Evolutionary conservation across 352 stramenopile species (phyloP).

Genomic region (Pythium coloratum): DNA sequence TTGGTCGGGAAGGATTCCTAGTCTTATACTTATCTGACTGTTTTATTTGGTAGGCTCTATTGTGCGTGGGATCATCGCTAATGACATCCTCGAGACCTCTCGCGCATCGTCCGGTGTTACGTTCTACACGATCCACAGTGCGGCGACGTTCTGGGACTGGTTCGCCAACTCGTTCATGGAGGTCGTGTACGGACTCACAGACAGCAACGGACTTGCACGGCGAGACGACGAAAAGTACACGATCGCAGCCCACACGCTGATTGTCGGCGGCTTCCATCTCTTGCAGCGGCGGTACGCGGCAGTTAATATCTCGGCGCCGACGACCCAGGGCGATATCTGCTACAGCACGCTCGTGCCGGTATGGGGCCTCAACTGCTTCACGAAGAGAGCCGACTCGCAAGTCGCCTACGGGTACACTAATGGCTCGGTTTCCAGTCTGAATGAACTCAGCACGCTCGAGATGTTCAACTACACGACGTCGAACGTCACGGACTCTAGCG

Average conservation of each 20-base stretch:
- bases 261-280: constrained; percentile 69
- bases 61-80: constrained; percentile 57
- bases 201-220: constrained; percentile 26
- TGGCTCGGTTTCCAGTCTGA: constrained; percentile 30
- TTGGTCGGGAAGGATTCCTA: not conserved
- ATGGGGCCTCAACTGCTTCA: constrained; percentile 43
- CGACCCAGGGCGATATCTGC: constrained; percentile 41
- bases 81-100: constrained; percentile 46
- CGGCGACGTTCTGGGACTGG: constrained; percentile 56
- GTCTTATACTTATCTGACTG: not conserved
- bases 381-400: constrained; percentile 31
- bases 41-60: constrained; percentile 37
- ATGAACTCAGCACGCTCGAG: constrained; percentile 37
- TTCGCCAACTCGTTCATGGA: constrained; percentile 59
- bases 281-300: constrained; percentile 47
- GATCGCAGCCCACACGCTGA: constrained; percentile 58
- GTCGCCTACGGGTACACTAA: constrained; percentile 41
- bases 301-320: constrained; percentile 44
- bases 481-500: constrained; percentile 35
- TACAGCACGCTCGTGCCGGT: constrained; percentile 47
- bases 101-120: constrained; percentile 34
- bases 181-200: constrained; percentile 41
- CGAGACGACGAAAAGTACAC: constrained; percentile 45
- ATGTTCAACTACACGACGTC: constrained; percentile 60
- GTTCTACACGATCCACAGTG: constrained; percentile 44